Evolutionary conservation across 352 stramenopile genomes (phyloP).

Genomic region (Phytopythium delawarense): DNA sequence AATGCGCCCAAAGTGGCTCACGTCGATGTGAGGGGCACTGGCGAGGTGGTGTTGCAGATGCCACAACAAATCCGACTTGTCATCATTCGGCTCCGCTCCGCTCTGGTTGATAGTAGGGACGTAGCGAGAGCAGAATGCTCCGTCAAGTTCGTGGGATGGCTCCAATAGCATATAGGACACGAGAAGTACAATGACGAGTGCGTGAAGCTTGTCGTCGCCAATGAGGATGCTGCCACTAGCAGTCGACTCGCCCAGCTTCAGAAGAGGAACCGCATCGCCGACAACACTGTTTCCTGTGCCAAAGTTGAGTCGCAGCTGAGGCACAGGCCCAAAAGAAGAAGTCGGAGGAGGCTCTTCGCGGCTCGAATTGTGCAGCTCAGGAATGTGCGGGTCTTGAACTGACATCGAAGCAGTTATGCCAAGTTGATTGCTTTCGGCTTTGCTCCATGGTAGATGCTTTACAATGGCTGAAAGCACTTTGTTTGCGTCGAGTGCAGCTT

Average conservation of each 20-base stretch:
- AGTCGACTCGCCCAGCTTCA: background rate
- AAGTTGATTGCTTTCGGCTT: background rate
- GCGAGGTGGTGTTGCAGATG: conserved; percentile 38
- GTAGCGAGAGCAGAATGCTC: conserved; percentile 28
- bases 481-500: conserved; percentile 21
- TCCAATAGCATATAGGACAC: conserved; percentile 29
- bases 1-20: conserved; percentile 18
- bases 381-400: background rate
- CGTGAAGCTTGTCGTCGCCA: conserved; percentile 13
- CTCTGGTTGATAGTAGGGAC: conserved; percentile 8
- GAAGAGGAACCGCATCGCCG: too few species aligned
- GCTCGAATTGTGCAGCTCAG: background rate
- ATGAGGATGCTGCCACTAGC: background rate
- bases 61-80: conserved; percentile 31
- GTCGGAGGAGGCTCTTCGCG: background rate
- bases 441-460: background rate
- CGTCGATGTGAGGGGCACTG: conserved; percentile 10
- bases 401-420: background rate
- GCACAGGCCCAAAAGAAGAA: background rate
- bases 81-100: background rate
- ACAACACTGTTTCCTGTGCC: background rate
- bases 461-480: background rate
- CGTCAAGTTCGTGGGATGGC: conserved; percentile 31
- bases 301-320: background rate
- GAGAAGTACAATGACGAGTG: conserved; percentile 24